These are phyloP conservation scores for Lactarius hengduanensis DNA, from an alignment of 768 basidiomycete genomes.

Conservation along the genomic window DNA sequence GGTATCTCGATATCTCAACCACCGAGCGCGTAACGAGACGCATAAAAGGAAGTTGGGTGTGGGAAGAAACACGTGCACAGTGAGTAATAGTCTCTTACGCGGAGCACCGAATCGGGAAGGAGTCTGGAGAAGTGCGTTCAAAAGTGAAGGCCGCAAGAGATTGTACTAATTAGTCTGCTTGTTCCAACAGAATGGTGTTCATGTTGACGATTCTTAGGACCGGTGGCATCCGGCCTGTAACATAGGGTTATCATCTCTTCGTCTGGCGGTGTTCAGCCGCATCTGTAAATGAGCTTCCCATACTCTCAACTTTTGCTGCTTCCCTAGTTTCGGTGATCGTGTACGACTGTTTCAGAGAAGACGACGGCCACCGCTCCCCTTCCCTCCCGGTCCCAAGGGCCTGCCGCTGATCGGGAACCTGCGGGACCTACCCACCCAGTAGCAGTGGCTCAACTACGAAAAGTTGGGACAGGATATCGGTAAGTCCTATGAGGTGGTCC, in stretches of 20 bases:
- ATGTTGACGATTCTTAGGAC: no score
- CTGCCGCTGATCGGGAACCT: slow-evolving; percentile 31
- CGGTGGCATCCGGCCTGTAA: no score
- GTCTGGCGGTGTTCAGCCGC: background rate
- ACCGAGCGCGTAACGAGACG: no score
- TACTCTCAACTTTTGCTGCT: background rate
- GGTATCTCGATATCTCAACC: no score
- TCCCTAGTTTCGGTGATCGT: slow-evolving; percentile 2
- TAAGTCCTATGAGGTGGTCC: background rate
- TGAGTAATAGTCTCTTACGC: background rate
- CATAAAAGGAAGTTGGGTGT: no score
- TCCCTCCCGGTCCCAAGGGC: slow-evolving; percentile 29
- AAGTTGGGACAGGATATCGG: slow-evolving; percentile 30
- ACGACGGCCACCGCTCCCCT: slow-evolving; percentile 3
- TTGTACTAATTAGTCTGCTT: no score
- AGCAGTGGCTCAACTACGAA: slow-evolving; percentile 26
- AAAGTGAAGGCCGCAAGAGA: no score
- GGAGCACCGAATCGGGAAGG: background rate
- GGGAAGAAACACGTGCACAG: background rate
- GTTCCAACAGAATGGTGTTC: no score
- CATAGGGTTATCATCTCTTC: no score
- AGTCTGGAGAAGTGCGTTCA: no score
- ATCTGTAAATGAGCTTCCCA: background rate
- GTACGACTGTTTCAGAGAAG: slow-evolving; percentile 5
- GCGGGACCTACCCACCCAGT: slow-evolving; percentile 27